phyloP scores from a whole-genome alignment of 192 early-diverging fungal genomes.

The Podila epigama region DNA sequence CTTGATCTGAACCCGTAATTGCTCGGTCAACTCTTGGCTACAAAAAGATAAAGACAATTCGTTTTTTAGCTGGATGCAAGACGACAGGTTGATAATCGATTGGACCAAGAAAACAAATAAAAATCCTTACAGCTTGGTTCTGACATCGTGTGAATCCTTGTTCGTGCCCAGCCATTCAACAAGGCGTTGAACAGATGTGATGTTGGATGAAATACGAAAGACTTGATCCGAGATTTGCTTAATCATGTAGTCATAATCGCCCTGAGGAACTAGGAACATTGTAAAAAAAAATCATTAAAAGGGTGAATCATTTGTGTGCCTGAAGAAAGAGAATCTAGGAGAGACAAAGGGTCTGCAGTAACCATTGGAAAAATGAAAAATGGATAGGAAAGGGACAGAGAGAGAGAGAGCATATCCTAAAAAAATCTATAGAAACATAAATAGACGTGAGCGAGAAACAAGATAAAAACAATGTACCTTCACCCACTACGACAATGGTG shows the following conservation, averaged over 20 bases:
- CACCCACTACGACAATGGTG: no score
- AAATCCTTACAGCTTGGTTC: conserved; percentile 71
- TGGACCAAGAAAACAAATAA: conserved; percentile 1
- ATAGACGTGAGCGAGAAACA: not conserved
- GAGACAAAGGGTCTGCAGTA: conserved; percentile 6
- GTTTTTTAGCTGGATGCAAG: no score
- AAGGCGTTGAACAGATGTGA: conserved; percentile 81
- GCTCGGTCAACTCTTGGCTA: conserved; percentile 80
- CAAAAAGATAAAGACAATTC: not conserved
- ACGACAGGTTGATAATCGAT: not conserved
- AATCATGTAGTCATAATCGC: conserved; percentile 18
- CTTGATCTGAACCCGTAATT: conserved; percentile 81
- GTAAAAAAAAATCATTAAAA: not conserved
- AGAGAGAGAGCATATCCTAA: not conserved
- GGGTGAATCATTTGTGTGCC: not conserved
- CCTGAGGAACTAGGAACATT: conserved; percentile 2
- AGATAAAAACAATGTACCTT: not conserved
- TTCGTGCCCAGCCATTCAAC: conserved; percentile 77
- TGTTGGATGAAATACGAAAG: conserved; percentile 87
- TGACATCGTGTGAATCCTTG: conserved; percentile 80
- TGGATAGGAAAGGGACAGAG: not conserved
- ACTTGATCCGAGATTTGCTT: conserved; percentile 82
- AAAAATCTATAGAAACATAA: not conserved
- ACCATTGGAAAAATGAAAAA: not conserved
- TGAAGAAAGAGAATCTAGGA: not conserved